Percentiles rank a stretch among this genome's conserved stretches.
phyloP scores from a whole-genome alignment of 2,329 filamentous ascomycete genomes.

The Hypoxylon sp. region DNA sequence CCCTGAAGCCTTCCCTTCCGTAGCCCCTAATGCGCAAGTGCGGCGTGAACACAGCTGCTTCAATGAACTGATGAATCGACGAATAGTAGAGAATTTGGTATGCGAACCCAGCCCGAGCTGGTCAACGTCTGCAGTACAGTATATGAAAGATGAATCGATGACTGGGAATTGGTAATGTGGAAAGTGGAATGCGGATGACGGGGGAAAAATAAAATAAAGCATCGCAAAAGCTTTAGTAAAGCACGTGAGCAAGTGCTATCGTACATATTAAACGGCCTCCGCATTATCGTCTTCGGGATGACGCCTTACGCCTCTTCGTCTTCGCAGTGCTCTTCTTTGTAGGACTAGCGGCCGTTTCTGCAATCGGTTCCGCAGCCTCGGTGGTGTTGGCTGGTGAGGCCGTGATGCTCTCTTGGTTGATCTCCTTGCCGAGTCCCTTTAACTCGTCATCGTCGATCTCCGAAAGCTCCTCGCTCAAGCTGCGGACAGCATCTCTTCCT shows the following conservation, averaged over 20 bases:
- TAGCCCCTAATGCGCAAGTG: conserved; percentile 12
- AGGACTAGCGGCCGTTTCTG: conserved; percentile 37
- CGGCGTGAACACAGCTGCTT: conserved; percentile 6
- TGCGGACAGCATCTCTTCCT: conserved; percentile 75
- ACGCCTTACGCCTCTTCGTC: conserved; percentile 50
- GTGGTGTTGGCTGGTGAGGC: conserved; percentile 55
- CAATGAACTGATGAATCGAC: conserved; percentile 9
- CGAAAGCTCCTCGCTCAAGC: conserved; percentile 87
- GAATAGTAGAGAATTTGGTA: conserved; percentile 3
- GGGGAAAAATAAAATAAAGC: neutral
- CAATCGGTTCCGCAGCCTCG: conserved; percentile 43
- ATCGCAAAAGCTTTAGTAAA: conserved; percentile 31
- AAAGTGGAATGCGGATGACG: neutral
- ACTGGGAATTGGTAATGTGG: neutral
- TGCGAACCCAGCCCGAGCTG: conserved; percentile 35
- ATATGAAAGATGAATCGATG: neutral
- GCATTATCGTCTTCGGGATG: conserved; percentile 48
- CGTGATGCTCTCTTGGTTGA: conserved; percentile 65
- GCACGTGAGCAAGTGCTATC: conserved; percentile 38
- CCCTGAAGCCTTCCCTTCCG: conserved; percentile 7
- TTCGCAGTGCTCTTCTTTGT: conserved; percentile 49
- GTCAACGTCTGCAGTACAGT: conserved; percentile 34
- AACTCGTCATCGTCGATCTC: conserved; percentile 94
- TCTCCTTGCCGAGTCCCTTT: conserved; percentile 74
- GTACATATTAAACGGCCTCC: conserved; percentile 36